These are phyloP conservation scores for Biscogniauxia mediterranea DNA, from an alignment of 2,329 filamentous ascomycete genomes.

Conservation along the genomic window DNA sequence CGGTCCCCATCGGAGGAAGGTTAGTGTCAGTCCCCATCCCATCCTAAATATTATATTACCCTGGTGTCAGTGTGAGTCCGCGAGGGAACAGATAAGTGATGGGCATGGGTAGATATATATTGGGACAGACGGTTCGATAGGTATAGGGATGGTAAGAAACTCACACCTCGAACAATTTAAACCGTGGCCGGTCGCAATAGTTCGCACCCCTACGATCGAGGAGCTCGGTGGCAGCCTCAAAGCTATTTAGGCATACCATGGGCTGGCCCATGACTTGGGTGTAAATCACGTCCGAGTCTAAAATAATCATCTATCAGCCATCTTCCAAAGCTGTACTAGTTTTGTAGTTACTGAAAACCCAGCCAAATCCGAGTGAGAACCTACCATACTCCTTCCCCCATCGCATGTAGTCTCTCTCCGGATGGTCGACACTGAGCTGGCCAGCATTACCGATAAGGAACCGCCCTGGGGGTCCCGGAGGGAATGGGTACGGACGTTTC, in stretches of 20 bases:
- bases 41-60: constrained; percentile 1
- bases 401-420: constrained; percentile 31
- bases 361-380: constrained; percentile 11
- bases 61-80: background rate
- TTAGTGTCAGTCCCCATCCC: constrained; percentile 43
- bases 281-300: background rate
- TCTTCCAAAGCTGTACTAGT: background rate
- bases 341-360: background rate
- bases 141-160: background rate
- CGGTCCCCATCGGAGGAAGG: constrained; percentile 42
- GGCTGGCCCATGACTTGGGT: constrained; percentile 31
- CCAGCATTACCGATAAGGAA: constrained; percentile 33
- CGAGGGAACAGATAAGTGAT: background rate
- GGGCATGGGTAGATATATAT: background rate
- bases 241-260: constrained; percentile 44
- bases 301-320: background rate
- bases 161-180: constrained; percentile 29
- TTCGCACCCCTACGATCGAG: constrained; percentile 45
- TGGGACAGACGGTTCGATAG: background rate
- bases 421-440: constrained; percentile 29
- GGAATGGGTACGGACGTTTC: constrained; percentile 22
- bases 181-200: constrained; percentile 45
- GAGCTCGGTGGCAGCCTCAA: constrained; percentile 41
- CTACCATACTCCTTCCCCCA: constrained; percentile 34
- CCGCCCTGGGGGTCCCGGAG: constrained; percentile 30